Evolutionary conservation across 1,139 yeast genomes (phyloP), one percentile per base, ranked within the genome.

Genomic region (Debaryomyces fabryi): DNA sequence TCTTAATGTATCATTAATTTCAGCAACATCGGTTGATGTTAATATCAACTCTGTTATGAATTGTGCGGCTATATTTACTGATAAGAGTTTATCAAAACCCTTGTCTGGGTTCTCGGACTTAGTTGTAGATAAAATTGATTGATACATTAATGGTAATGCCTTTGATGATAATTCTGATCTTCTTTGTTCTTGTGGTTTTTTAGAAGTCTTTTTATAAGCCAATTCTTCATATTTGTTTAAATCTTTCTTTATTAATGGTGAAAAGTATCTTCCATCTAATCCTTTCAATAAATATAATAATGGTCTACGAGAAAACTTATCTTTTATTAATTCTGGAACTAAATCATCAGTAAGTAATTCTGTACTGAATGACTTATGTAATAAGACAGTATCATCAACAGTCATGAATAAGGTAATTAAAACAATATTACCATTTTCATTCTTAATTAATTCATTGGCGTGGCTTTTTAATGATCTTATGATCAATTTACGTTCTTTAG

Each of bases 321-420:
- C 87, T 46, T 76, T 74, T 37, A 88, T 72, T 37, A 90, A 70
- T 42, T 80, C 82, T 9, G 80, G 78, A 58, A 90, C 72, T 34
- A 71, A 63, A 45, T 82, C 86, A 40, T 76, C 68, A 42, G 79
- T 74, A 56, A 82, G 78, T 47, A 83, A 76, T 51, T 85, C 87
- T 35, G 78, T 72, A 35, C 76, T 72, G 63, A 92, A 87, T 0
- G 95, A 80, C 67, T 89, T 91, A 64, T 78, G 78, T 43, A 90
- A 79, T 58, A 90, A 76, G 44, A 88, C 95, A 4, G 98, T 91
- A 74, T 93, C 99, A 74, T 93, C 99, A 46, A 92, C 96, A 24
- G 95, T 85, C 81, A 87, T 79, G 69, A 89, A 86, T 42, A 90
- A 72, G 9, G 95, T 81, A 56, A 85, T 87, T 54, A 92, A 78